A percentile compares a stretch with the other conserved stretches of the same genome.
Conservation (phyloP, 1,139 yeast genomes). For the Sporopachydermia cereana region DNA sequence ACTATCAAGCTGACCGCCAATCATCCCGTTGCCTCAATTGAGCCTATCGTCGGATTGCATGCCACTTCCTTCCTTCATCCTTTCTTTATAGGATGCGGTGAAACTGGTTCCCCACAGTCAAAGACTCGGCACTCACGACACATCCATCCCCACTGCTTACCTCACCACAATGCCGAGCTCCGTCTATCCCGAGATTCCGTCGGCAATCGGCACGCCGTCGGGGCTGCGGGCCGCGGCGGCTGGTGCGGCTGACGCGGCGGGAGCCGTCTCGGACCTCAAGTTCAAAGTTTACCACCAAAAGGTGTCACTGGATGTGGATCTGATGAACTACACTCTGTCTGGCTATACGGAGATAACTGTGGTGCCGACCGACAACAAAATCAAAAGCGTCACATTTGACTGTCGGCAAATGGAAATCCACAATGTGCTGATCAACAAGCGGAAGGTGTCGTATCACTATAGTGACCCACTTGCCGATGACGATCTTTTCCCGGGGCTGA, state of each 20-base stretch:
- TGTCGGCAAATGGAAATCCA: conserved; percentile 66
- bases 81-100: no score
- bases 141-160: no score
- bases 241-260: not conserved
- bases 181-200: not conserved
- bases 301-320: conserved; percentile 57
- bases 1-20: no score
- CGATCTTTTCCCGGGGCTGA: conserved; percentile 18
- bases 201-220: not conserved
- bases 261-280: conserved; percentile 23
- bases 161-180: not conserved
- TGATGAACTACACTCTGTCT: conserved; percentile 33
- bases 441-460: conserved; percentile 37
- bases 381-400: conserved; percentile 58
- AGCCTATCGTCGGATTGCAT: no score
- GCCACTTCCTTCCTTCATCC: no score
- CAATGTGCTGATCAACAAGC: conserved; percentile 52
- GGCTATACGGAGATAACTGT: conserved; percentile 81
- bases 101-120: no score
- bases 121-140: no score
- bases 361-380: conserved; percentile 50
- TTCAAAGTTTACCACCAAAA: conserved; percentile 57
- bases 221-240: no score
- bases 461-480: conserved; percentile 31
- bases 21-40: no score